A percentile compares a stretch with the other conserved stretches of the same genome.
Evolutionary conservation across 345 rosid genomes (phyloP).

Genomic region (Citrus cavaleriei): DNA sequence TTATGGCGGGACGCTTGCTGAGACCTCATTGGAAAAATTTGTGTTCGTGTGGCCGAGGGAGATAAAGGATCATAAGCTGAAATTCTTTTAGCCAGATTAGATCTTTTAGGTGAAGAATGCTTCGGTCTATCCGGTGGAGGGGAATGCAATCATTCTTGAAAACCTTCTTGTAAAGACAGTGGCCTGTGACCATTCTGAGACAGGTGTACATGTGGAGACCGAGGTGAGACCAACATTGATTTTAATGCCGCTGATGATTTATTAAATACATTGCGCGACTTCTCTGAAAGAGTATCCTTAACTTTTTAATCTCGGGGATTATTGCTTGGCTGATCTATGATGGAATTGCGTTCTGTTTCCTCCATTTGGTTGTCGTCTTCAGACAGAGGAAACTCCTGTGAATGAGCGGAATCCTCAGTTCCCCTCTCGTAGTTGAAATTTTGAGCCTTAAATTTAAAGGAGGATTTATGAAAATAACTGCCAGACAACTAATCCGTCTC

Average conservation of each 20-base stretch:
- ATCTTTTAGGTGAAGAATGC: conserved; percentile 12
- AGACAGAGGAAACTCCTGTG: conserved; percentile 22
- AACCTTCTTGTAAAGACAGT: conserved; percentile 3
- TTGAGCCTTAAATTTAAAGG: conserved; percentile 15
- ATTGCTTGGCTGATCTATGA: background rate
- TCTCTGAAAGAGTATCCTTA: background rate
- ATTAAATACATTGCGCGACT: background rate
- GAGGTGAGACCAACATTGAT: conserved; percentile 3
- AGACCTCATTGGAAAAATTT: too few species aligned
- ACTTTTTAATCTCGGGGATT: background rate
- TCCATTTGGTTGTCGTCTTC: conserved; percentile 2
- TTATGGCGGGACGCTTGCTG: too few species aligned
- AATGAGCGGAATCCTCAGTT: conserved; percentile 24
- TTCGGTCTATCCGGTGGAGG: background rate
- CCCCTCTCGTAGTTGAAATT: conserved; percentile 14
- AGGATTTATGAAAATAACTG: conserved; percentile 23
- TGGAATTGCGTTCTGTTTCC: background rate
- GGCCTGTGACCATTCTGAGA: background rate
- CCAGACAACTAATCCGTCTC: conserved; percentile 27
- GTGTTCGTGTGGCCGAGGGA: too few species aligned
- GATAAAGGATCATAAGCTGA: too few species aligned
- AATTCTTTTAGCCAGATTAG: conserved; percentile 4
- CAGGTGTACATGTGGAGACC: background rate
- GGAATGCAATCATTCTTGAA: background rate
- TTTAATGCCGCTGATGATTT: background rate